A percentile compares a stretch with the other conserved stretches of the same genome.
phyloP scores from a whole-genome alignment of 2,329 filamentous ascomycete genomes.

The Fusarium verrucosum region DNA sequence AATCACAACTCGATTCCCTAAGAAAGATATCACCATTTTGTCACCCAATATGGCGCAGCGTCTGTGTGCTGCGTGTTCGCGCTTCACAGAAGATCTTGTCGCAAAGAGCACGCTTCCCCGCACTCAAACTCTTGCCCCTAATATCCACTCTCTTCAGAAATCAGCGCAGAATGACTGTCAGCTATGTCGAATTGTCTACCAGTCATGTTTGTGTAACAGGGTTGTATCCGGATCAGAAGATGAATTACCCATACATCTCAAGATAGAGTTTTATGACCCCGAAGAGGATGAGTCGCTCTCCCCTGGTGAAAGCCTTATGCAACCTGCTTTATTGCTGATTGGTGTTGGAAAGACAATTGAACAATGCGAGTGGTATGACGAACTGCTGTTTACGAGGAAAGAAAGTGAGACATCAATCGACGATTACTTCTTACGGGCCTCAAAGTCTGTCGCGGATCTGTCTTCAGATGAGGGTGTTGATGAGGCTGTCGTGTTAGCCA shows the following conservation, averaged over 20 bases:
- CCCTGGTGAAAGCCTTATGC: no score
- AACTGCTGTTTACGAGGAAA: neutral
- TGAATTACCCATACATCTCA: neutral
- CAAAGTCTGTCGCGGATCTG: neutral
- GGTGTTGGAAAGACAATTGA: no score
- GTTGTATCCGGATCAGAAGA: neutral
- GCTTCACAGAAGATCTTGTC: neutral
- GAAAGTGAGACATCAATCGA: no score
- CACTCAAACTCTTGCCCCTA: neutral
- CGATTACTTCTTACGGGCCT: no score
- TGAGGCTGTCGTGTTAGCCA: neutral
- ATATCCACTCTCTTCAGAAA: neutral
- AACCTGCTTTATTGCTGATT: no score
- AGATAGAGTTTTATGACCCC: no score
- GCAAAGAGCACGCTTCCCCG: neutral
- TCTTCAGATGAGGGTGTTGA: neutral
- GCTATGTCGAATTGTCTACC: neutral
- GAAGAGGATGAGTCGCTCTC: no score
- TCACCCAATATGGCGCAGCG: neutral
- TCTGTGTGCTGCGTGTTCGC: constrained; percentile 1
- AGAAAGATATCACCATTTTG: no score
- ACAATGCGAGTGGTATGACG: no score
- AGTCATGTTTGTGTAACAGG: neutral
- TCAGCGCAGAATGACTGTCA: neutral
- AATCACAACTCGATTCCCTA: no score